Percentiles rank a stretch among this genome's conserved stretches.
phyloP scores from a whole-genome alignment of 2,329 filamentous ascomycete genomes.

The Monosporascus sp. region DNA sequence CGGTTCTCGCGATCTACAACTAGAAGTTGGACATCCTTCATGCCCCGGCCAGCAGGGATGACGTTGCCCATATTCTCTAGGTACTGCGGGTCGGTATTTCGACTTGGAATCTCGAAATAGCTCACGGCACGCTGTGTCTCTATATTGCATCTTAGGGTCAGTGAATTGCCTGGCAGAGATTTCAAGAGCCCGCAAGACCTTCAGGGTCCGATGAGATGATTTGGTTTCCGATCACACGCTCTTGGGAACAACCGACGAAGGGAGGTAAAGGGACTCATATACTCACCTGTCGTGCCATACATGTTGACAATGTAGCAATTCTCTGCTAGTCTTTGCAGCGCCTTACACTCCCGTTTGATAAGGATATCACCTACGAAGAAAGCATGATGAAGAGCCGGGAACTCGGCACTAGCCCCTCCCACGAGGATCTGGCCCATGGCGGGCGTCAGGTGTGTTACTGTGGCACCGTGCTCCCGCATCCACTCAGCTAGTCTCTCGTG shows the following conservation, averaged over 20 bases:
- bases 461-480: conserved; percentile 70
- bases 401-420: conserved; percentile 70
- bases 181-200: no score
- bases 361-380: conserved; percentile 93
- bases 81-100: conserved; percentile 51
- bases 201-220: no score
- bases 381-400: conserved; percentile 69
- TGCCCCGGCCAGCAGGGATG: conserved; percentile 67
- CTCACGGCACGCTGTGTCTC: conserved; percentile 74
- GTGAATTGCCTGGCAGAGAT: no score
- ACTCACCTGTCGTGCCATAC: conserved; percentile 63
- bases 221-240: no score
- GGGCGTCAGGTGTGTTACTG: conserved; percentile 80
- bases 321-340: conserved; percentile 68
- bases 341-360: conserved; percentile 74
- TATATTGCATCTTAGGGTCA: conserved; percentile 24
- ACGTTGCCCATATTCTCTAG: conserved; percentile 62
- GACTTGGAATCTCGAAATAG: conserved; percentile 66
- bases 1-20: conserved; percentile 57
- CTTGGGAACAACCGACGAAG: no score
- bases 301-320: conserved; percentile 77
- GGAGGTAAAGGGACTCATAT: no score
- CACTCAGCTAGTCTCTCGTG: conserved; percentile 82
- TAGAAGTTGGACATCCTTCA: conserved; percentile 69
- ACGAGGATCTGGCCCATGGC: conserved; percentile 91